Evolutionary conservation across 139 green algal species (phyloP).

Genomic region (Desmodesmus armatus): DNA sequence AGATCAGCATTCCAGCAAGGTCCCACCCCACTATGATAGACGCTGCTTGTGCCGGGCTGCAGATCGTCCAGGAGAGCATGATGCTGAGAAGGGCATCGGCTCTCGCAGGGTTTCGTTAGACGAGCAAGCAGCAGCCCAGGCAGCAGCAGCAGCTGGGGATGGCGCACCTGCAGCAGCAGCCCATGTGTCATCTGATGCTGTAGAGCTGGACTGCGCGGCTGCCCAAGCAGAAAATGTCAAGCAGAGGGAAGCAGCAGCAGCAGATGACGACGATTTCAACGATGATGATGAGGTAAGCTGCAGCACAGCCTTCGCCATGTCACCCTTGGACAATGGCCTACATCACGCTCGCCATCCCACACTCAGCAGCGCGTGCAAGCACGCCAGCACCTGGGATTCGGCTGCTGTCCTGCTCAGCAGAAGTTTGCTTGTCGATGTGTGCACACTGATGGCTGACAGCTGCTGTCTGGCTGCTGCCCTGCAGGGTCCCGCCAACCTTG

Average conservation of each 20-base stretch:
- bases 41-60: no score
- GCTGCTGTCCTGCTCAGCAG: background rate
- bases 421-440: no score
- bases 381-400: background rate
- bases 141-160: slow-evolving; percentile 15
- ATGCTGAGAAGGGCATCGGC: background rate
- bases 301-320: no score
- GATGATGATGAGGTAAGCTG: background rate
- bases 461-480: no score
- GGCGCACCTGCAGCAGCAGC: no score
- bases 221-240: background rate
- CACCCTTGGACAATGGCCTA: no score
- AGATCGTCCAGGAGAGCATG: slow-evolving; percentile 16
- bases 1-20: no score
- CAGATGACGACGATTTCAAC: slow-evolving; percentile 10
- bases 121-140: background rate
- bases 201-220: background rate
- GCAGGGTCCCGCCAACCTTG: background rate
- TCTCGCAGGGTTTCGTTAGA: background rate
- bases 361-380: no score
- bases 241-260: background rate
- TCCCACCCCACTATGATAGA: no score
- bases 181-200: no score
- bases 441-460: no score
- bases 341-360: no score